Conservation (phyloP, 1,284 basidiomycete genomes). For the Ceratobasidium sp. region DNA sequence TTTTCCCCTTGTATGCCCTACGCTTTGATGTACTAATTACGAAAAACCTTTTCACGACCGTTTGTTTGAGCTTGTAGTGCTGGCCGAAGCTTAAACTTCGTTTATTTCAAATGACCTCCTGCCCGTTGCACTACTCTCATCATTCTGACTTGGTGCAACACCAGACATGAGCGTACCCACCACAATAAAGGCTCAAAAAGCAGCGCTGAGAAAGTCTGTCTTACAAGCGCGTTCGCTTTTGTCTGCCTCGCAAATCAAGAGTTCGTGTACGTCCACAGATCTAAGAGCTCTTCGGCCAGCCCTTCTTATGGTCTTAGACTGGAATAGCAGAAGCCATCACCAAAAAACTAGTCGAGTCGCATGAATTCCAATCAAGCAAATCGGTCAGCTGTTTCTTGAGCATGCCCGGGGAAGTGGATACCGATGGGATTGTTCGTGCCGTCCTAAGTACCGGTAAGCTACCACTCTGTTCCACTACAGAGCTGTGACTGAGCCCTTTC, state of each 20-base stretch:
- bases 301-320: neutral
- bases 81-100: no score
- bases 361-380: slow-evolving; percentile 44
- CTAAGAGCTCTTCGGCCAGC: no score
- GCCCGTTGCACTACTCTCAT: neutral
- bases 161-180: slow-evolving; percentile 17
- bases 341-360: slow-evolving; percentile 34
- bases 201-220: slow-evolving; percentile 26
- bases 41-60: neutral
- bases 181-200: slow-evolving; percentile 36
- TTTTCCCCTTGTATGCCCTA: neutral
- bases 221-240: slow-evolving; percentile 32
- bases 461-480: neutral
- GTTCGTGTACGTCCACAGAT: slow-evolving; percentile 13
- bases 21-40: neutral
- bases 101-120: neutral
- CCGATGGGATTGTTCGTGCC: slow-evolving; percentile 45
- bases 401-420: slow-evolving; percentile 48
- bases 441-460: slow-evolving; percentile 33
- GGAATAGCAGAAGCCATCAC: slow-evolving; percentile 46
- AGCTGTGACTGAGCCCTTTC: neutral
- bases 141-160: neutral
- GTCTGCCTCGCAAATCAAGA: slow-evolving; percentile 22
- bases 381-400: slow-evolving; percentile 48
- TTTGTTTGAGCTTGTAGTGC: no score